Percentiles rank a stretch among this genome's conserved stretches.
These are phyloP conservation scores for Diplosphaera chodatii DNA, from an alignment of 139 green algal species.

Conservation along the genomic window DNA sequence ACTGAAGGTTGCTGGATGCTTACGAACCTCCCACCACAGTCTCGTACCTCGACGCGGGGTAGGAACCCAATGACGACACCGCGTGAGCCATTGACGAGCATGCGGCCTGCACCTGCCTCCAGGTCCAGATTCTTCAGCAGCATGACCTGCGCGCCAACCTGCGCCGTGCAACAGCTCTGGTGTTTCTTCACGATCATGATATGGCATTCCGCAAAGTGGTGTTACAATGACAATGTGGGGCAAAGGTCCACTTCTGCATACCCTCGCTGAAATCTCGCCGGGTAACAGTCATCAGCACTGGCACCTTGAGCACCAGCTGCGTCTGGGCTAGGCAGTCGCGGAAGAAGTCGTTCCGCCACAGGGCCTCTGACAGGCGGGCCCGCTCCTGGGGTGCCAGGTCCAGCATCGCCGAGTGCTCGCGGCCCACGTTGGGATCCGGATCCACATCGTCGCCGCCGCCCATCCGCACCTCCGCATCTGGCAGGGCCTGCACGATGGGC, in stretches of 20 bases:
- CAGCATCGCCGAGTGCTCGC: no score
- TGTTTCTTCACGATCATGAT: no score
- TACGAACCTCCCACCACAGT: no score
- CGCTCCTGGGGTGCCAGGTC: background rate
- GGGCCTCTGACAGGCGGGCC: slow-evolving; percentile 1
- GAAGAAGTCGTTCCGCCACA: slow-evolving; percentile 52
- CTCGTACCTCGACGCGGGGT: background rate
- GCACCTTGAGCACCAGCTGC: slow-evolving; percentile 38
- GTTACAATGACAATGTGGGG: no score
- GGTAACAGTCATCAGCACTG: no score
- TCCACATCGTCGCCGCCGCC: slow-evolving; percentile 1
- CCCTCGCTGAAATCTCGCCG: no score
- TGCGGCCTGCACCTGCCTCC: slow-evolving; percentile 7
- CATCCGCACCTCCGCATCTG: slow-evolving; percentile 3
- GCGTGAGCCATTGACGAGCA: slow-evolving; percentile 69
- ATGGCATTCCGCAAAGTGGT: no score
- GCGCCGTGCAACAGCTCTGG: background rate
- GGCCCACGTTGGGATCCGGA: background rate
- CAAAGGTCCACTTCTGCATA: no score
- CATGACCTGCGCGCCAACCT: slow-evolving; percentile 60
- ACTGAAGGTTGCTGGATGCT: no score
- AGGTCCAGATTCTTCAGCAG: slow-evolving; percentile 53
- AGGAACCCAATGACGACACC: slow-evolving; percentile 46
- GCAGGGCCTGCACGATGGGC: background rate
- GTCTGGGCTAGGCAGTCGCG: slow-evolving; percentile 41